Base-by-base conservation (phyloP, 495 filamentous ascomycete species). In the Daldinia bambusicola region DNA sequence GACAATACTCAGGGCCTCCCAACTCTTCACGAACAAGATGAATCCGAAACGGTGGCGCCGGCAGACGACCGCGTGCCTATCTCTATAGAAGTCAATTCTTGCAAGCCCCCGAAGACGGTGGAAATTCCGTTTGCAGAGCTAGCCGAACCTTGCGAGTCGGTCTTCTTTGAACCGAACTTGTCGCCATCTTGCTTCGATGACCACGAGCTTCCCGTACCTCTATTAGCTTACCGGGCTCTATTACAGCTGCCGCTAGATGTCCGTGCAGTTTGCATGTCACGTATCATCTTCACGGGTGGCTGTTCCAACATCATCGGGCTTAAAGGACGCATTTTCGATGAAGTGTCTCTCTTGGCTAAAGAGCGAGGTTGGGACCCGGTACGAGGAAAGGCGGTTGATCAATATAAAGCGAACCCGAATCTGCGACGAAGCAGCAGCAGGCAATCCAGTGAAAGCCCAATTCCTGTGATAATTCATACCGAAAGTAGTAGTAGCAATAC, bases 231-330 rank as follows among this genome's bases (percentile, higher is more conserved):
- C 79, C 85, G 86, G 34, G 82, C 86, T n/a, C 86, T 99, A 4
- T 83, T 95, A 2, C 79, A 87, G 9, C 83, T 97, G 1, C 92
- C 94, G 0, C 81, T 94, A 2, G 95, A 99, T 80, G 88, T 92
- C 20, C 89, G 95, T 22, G 89, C 89, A 0, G 80, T 90, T 8
- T 97, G 93, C 78, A 95, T 98, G 92, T 88, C 93, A 6, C 91
- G 95, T 56, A 93, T 99, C 58, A 85, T 97, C 4, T 89, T 98
- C 74, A 90, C 91, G 0, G 95, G 95, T 38, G 94, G 94, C 6
- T 90, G 91, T 52, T 88, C 93, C 40, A 86, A 87, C 22, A 89
- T 98, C 12, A 86, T 92, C 1, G 95, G 95, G 5, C 80, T 99
- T 1, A 94, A 93, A 72, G 80, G 81, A n/a, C 89, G 95, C 7